Evolutionary conservation across 2,329 filamentous ascomycete genomes (phyloP), one percentile per base, ranked within the genome.

Genomic region (Cercospora sp.): DNA sequence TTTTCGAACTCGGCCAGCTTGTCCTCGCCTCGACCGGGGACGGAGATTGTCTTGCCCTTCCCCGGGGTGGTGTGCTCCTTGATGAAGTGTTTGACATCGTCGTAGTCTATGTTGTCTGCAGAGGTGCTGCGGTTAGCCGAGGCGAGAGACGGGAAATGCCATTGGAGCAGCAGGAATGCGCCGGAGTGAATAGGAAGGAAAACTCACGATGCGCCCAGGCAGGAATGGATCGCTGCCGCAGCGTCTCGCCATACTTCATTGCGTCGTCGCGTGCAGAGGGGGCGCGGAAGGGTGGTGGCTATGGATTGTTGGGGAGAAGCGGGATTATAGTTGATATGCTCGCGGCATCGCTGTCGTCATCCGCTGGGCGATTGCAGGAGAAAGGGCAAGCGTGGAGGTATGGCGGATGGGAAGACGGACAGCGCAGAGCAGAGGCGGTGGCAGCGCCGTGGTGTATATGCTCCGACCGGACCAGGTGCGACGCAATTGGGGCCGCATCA

Each of bases 21-120:
- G 58, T 78, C 74, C 66, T 81, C 79, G 69, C 79, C 80, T 65
- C 90, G 88, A 16, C 91, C 91, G 1, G 92, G 92, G 65, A 95
- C 94, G 21, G 89, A 85, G 66, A 93, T 88, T 57, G 90, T 90
- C 73, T 84, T 85, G 30, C 89, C 90, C 74, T 91, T 88, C 79
- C 90, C 88, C 55, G 86, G 87, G 12, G 89, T 90, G 1, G 92
- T 96, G 77, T 93, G 87, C 69, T 86, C 86, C 79, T 94, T 95
- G 83, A 96, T 94, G 75, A 92, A 85, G 78, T 91, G 86, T 80
- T 96, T 96, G 71, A 96, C 86, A 60, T 91, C 91, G 79, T 94
- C 92, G 84, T 96, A 96, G 79, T 95, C 92, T 80, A 96, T 88
- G 80, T 96, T 95, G 79, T 94, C 90, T 92, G 78, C 37, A 49